A percentile compares a stretch with the other conserved stretches of the same genome.
These are phyloP conservation scores for Rhizophagus clarus DNA, from an alignment of 192 early-diverging fungal species.

Conservation along the genomic window DNA sequence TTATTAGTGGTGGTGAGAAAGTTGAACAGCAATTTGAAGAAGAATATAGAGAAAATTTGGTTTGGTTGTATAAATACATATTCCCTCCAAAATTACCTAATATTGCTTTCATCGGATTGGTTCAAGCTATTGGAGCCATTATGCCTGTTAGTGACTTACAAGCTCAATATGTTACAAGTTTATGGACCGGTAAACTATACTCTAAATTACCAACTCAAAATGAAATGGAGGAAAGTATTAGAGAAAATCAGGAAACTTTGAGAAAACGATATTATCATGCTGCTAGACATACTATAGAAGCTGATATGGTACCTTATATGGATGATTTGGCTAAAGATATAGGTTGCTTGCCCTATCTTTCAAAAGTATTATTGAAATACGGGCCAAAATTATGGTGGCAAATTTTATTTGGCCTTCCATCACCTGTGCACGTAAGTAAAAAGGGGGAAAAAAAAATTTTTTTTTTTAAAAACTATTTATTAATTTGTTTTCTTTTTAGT, in stretches of 20 bases:
- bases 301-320: constrained; percentile 47
- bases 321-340: constrained; percentile 48
- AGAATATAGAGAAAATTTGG: constrained; percentile 44
- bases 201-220: constrained; percentile 41
- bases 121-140: constrained; percentile 55
- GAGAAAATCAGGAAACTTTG: constrained; percentile 30
- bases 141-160: constrained; percentile 62
- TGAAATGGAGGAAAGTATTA: constrained; percentile 52
- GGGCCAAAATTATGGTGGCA: constrained; percentile 26
- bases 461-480: neutral
- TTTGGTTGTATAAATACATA: constrained; percentile 61
- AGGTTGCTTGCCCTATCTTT: constrained; percentile 49
- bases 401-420: constrained; percentile 37
- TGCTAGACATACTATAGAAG: constrained; percentile 56
- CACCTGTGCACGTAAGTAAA: constrained; percentile 30
- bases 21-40: constrained; percentile 34
- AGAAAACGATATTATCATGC: constrained; percentile 34
- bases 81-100: constrained; percentile 52
- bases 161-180: constrained; percentile 49
- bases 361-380: constrained; percentile 35
- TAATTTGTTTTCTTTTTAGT: constrained; percentile 5
- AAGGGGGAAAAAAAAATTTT: neutral
- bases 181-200: constrained; percentile 39
- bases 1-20: constrained; percentile 45
- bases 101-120: constrained; percentile 61